Evolutionary conservation across 2,329 filamentous ascomycete species (phyloP), one percentile per base, ranked within the genome.

Genomic region (Nemania diffusa): DNA sequence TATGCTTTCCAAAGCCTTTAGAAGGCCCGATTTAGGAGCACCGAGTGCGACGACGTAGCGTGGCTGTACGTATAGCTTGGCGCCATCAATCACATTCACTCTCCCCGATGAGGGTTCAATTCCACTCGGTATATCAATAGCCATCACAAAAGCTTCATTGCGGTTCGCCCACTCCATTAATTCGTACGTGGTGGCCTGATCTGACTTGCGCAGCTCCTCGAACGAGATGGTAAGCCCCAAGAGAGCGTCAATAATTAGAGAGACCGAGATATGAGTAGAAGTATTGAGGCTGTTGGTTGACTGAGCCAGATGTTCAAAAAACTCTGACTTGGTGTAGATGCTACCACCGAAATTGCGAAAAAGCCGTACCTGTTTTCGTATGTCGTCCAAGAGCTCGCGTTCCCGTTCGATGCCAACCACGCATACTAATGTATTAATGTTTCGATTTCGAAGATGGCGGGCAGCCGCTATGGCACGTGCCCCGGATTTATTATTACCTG

Each of bases 121-220:
- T 5, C 96, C 96, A 0, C 92, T 95, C 0, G 96, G 96, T 5
- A 97, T 89, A 77, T 97, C 95, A n/a, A 99, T 88, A 0, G 94
- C 92, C 22, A 99, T 82, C 2, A 96, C 91, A 65, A 91, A 90
- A 0, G 93, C 90, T 71, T 94, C 92, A 76, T 91, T 92, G 70
- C 94, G 91, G 77, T 97, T 98, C 2, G 93, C 91, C 94, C 94
- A 98, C 69, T 94, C 91, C 75, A 97, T 96, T 75, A 97, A 88
- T 76, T 97, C 92, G 75, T 97, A 94, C 0, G 93, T 92, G 0
- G 91, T 91, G 3, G 91, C 90, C 77, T 97, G 93, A 71, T 97
- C 92, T 17, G 91, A 91, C 1, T 90, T 91, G 40, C 93, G 88
- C 29, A 98, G 84, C 73, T 97, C 93, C 72, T 97, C 94, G 75